These are phyloP conservation scores for Ceraceosorus bombacis DNA, from an alignment of 1,284 basidiomycete genomes.

Conservation along the genomic window DNA sequence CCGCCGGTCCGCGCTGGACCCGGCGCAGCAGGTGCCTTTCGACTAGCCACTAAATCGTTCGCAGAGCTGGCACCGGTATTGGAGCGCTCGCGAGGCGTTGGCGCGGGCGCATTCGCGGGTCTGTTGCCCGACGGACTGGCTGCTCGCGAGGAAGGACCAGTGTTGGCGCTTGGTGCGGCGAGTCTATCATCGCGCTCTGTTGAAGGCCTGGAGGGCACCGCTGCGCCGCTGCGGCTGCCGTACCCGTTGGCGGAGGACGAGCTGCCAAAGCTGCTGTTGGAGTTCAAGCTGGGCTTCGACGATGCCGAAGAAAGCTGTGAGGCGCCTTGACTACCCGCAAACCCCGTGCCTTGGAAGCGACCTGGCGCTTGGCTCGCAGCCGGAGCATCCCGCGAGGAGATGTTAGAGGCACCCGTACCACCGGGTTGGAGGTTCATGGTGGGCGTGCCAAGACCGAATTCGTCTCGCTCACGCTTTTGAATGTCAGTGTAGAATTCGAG, in stretches of 20 bases:
- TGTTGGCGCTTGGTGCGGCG: neutral
- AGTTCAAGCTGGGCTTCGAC: neutral
- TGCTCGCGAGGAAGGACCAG: conserved; percentile 1
- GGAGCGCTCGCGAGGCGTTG: conserved; percentile 5
- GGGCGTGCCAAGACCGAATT: conserved; percentile 50
- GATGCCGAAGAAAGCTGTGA: neutral
- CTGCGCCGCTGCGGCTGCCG: neutral
- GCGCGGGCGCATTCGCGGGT: conserved; percentile 12
- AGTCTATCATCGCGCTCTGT: conserved; percentile 1
- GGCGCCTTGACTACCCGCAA: conserved; percentile 10
- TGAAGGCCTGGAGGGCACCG: neutral
- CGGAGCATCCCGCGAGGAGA: neutral
- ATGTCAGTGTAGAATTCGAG: conserved; percentile 98
- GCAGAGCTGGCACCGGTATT: neutral
- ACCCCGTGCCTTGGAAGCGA: conserved; percentile 20
- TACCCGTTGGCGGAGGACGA: neutral
- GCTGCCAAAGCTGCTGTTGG: neutral
- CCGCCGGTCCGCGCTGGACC: conserved; percentile 5
- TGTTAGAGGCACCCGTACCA: conserved; percentile 27
- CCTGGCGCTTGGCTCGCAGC: conserved; percentile 6
- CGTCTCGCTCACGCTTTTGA: conserved; percentile 81
- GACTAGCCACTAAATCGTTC: conserved; percentile 30
- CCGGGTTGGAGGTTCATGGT: conserved; percentile 45
- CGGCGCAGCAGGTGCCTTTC: conserved; percentile 38
- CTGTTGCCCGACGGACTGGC: conserved; percentile 4